These are phyloP conservation scores for Sicyos baderoa DNA, from an alignment of 306 rosid genomes.

Conservation along the genomic window DNA sequence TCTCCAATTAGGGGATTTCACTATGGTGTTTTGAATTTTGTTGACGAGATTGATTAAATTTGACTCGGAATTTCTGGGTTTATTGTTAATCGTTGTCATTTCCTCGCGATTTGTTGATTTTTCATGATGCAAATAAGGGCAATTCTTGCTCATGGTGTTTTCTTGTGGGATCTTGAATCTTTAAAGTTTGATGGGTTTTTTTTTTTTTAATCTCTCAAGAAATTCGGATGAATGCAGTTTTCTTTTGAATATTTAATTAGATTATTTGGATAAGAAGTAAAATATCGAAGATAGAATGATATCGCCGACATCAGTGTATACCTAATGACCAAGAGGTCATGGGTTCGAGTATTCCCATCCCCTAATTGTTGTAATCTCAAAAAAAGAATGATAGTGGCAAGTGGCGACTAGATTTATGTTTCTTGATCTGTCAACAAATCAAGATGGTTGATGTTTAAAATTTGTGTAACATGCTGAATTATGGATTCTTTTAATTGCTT, in stretches of 20 bases:
- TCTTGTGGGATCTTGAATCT: background rate
- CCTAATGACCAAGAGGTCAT: no score
- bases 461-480: background rate
- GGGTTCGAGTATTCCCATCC: no score
- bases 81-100: background rate
- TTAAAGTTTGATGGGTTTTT: background rate
- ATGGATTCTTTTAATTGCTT: background rate
- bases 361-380: no score
- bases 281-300: background rate
- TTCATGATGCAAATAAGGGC: background rate
- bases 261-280: background rate
- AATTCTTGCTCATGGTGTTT: background rate
- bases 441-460: slow-evolving; percentile 2
- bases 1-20: background rate
- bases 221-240: background rate
- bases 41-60: background rate
- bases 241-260: background rate
- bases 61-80: background rate
- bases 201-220: background rate
- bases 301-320: no score
- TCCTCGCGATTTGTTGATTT: background rate
- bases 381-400: no score
- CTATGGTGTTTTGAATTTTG: background rate
- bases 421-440: background rate
- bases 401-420: background rate